Conservation (phyloP, 306 rosid species). For the Gillenia trifoliata region DNA sequence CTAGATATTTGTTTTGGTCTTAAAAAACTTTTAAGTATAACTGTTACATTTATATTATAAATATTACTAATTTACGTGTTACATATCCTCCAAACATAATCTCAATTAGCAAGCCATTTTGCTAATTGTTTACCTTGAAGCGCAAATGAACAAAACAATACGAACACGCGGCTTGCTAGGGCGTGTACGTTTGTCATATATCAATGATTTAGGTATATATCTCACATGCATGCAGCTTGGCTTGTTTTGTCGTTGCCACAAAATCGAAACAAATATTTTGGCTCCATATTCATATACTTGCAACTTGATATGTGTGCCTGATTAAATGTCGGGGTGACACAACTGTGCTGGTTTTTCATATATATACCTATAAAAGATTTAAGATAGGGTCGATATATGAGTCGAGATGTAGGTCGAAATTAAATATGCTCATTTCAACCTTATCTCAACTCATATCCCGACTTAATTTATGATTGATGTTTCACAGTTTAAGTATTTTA, state of each 20-base stretch:
- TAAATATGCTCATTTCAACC: neutral
- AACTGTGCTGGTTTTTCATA: neutral
- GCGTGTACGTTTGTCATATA: neutral
- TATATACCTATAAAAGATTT: neutral
- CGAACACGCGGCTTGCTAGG: neutral
- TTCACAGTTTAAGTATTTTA: neutral
- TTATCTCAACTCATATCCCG: neutral
- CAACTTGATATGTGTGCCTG: constrained; percentile 17
- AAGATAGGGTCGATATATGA: neutral
- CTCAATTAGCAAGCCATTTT: no score
- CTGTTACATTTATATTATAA: no score
- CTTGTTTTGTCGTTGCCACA: constrained; percentile 5
- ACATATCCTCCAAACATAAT: neutral
- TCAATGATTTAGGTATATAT: no score
- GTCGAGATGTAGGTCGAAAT: neutral
- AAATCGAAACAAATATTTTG: neutral
- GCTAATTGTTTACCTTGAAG: neutral
- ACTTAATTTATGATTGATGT: neutral
- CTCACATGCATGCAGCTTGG: constrained; percentile 18
- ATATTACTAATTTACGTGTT: no score
- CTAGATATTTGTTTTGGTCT: neutral
- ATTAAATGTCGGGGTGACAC: constrained; percentile 8
- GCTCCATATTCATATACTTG: neutral
- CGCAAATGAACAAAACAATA: neutral
- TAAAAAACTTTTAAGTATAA: no score